A percentile compares a stretch with the other conserved stretches of the same genome.
phyloP scores from a whole-genome alignment of 345 rosid species.

The Populus alba region DNA sequence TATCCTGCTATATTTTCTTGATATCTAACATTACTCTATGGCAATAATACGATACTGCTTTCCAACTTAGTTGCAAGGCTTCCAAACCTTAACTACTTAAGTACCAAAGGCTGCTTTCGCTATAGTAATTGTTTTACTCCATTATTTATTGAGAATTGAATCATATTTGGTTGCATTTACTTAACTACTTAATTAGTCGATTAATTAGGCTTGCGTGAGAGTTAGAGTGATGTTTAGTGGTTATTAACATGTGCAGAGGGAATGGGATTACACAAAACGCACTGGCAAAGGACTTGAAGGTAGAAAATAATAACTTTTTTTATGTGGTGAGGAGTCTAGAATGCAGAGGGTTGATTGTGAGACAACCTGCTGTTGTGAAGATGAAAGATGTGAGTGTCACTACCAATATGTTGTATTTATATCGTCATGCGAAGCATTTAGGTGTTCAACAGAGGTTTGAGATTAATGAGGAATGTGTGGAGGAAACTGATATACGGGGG shows the following conservation, averaged over 20 bases:
- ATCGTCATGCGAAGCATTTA: constrained; percentile 74
- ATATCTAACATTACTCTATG: too few species aligned
- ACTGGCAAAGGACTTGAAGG: constrained; percentile 71
- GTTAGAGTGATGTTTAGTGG: background rate
- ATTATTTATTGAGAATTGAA: too few species aligned
- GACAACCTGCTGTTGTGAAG: constrained; percentile 70
- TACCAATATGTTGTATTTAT: constrained; percentile 65
- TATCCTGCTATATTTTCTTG: too few species aligned
- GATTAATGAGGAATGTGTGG: constrained; percentile 55
- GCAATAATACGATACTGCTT: too few species aligned
- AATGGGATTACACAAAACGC: constrained; percentile 76
- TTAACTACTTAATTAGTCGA: background rate
- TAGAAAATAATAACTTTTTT: constrained; percentile 67
- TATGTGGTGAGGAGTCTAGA: constrained; percentile 69
- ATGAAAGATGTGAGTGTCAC: constrained; percentile 59
- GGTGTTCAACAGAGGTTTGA: constrained; percentile 71
- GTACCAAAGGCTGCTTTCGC: too few species aligned
- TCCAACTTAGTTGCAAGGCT: too few species aligned
- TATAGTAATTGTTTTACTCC: too few species aligned
- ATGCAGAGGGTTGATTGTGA: constrained; percentile 67
- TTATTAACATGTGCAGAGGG: constrained; percentile 38
- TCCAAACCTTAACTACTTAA: too few species aligned
- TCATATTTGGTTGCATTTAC: background rate
- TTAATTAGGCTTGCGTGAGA: background rate
- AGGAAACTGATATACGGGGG: constrained; percentile 32